Evolutionary conservation across 2,329 filamentous ascomycete species (phyloP), one percentile per base, ranked within the genome.

Genomic region (Penicillium italicum): DNA sequence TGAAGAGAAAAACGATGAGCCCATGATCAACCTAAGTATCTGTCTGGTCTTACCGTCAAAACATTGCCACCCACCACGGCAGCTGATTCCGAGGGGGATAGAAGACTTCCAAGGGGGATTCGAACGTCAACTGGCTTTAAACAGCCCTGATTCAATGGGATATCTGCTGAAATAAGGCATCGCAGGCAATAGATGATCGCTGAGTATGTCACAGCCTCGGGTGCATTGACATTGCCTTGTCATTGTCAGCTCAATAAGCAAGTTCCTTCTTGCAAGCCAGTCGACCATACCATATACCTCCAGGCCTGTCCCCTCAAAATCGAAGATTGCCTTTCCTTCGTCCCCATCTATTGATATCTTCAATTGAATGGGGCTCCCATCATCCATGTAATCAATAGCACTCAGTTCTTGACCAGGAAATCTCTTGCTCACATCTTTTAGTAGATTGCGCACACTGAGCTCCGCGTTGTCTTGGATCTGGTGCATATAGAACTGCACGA

Each of bases 141-240:
- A 63, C 89, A 93, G 56, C 90, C 89, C 75, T 93, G 89, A 74
- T 93, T 93, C 4, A 93, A 80, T 0, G 89, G 90, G 8, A 93
- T 92, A 58, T 91, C 88, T 62, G 88, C 83, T 5, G 81, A 85
- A 60, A 93, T 90, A 16, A 94, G 79, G 63, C 85, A 88, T 53
- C 89, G 85, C 9, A 93, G 78, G 64, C 85, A 89, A 77, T 93
- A 93, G 65, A 92, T 92, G 65, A 92, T 91, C 46, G 88, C 89
- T 34, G 83, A 88, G 72, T 88, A 89, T 0, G 88, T 91, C 44
- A 92, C 86, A 3, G 89, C 89, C 73, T 89, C 82, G 0, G 89
- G 89, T 0, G 89, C 88, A 66, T 92, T 92, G 66, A 86, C 85
- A 63, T 91, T 91, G 51, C 79, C 81, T 79, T 79, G n/a, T 45